Evolutionary conservation across 2,329 filamentous ascomycete species (phyloP).

Genomic region (Aspergillus thermomutatus): DNA sequence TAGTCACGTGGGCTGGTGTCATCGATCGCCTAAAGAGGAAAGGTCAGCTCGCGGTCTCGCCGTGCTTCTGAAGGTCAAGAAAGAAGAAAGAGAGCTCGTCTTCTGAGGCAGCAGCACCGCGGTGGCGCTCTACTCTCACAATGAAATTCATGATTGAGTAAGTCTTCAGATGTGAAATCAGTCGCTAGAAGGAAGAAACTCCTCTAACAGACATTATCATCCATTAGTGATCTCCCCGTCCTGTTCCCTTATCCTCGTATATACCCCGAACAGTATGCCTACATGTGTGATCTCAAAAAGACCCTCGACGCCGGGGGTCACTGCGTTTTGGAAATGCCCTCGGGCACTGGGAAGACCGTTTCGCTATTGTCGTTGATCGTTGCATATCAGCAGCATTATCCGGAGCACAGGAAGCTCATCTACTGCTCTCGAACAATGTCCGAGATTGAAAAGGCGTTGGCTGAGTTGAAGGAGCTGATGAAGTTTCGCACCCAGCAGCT

Average conservation of each 20-base stretch:
- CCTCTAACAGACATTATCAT: constrained; percentile 6
- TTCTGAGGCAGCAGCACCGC: constrained; percentile 14
- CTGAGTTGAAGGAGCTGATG: constrained; percentile 89
- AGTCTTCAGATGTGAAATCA: constrained; percentile 16
- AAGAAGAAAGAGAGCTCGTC: constrained; percentile 8
- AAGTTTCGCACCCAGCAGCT: constrained; percentile 87
- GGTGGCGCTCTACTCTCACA: constrained; percentile 32
- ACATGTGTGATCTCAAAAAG: constrained; percentile 81
- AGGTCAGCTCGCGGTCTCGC: constrained; percentile 21
- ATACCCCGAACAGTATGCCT: constrained; percentile 71
- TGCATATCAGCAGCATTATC: constrained; percentile 91
- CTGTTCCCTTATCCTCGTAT: constrained; percentile 73
- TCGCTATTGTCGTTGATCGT: constrained; percentile 93
- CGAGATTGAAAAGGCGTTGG: constrained; percentile 95
- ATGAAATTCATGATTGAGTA: constrained; percentile 81
- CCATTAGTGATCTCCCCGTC: constrained; percentile 60
- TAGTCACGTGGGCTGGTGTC: constrained; percentile 33
- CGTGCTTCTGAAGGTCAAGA: constrained; percentile 3
- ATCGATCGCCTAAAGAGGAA: constrained; percentile 31
- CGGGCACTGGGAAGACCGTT: constrained; percentile 95
- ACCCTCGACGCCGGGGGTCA: constrained; percentile 93
- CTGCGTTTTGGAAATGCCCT: constrained; percentile 98
- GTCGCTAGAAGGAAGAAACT: background rate
- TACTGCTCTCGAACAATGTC: constrained; percentile 99
- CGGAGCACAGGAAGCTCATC: constrained; percentile 91